Conservation (phyloP, 164 flowering plant genomes). For the Chimonanthus praecox region DNA sequence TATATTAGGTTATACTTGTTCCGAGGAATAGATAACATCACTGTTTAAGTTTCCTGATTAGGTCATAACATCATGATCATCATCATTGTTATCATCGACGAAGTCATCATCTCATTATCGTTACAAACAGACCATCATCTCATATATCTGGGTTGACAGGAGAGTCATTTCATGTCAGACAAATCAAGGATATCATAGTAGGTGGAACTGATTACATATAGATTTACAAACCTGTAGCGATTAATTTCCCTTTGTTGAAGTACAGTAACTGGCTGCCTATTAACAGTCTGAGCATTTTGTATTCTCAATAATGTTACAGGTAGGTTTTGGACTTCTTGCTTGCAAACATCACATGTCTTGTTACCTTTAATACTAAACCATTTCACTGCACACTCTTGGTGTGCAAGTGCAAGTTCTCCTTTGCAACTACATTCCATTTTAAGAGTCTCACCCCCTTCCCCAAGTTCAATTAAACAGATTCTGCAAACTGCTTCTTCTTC, state of each 20-base stretch:
- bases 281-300: slow-evolving; percentile 38
- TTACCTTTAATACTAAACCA: slow-evolving; percentile 92
- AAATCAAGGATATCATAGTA: not conserved
- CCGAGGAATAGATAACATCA: no score
- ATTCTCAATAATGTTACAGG: slow-evolving; percentile 66
- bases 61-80: no score
- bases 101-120: no score
- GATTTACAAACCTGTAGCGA: slow-evolving; percentile 43
- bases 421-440: slow-evolving; percentile 88
- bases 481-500: slow-evolving; percentile 89
- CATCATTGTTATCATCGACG: no score
- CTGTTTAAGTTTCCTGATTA: no score
- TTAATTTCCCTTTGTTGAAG: slow-evolving; percentile 40
- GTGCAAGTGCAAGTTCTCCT: slow-evolving; percentile 90
- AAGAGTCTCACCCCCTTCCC: slow-evolving; percentile 72
- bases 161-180: not conserved
- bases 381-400: slow-evolving; percentile 75
- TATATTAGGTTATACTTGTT: no score
- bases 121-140: no score
- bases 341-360: slow-evolving; percentile 75
- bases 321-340: slow-evolving; percentile 66
- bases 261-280: slow-evolving; percentile 28
- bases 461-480: slow-evolving; percentile 73
- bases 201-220: not conserved
- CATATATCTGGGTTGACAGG: not conserved